A percentile compares a stretch with the other conserved stretches of the same genome.
Conservation (phyloP, 352 stramenopile genomes). For the Phytophthora agathidicida region DNA sequence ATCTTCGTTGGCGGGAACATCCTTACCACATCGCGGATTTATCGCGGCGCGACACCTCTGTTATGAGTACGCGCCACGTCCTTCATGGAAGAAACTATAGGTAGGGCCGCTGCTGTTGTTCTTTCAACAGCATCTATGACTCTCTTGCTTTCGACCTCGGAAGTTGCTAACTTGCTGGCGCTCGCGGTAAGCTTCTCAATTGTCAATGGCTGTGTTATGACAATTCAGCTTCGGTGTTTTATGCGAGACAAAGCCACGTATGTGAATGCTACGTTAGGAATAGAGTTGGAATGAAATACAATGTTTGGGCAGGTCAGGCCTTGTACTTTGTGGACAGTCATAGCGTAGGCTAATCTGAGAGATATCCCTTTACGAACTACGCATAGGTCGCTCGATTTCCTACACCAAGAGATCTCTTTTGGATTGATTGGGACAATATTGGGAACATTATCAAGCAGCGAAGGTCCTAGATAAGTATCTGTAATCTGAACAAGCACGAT, state of each 20-base stretch:
- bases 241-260: neutral
- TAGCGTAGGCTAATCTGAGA: neutral
- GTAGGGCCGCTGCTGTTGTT: no score
- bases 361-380: neutral
- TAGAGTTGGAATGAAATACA: constrained; percentile 1
- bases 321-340: constrained; percentile 8
- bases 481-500: neutral
- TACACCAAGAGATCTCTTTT: neutral
- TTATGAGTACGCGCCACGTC: no score
- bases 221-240: neutral
- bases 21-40: no score
- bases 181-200: no score
- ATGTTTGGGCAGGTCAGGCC: neutral
- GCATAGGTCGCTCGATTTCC: neutral
- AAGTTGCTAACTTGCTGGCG: no score
- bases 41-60: no score
- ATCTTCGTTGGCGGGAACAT: no score
- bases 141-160: no score
- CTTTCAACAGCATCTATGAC: no score
- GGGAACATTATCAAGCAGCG: neutral
- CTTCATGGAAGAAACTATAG: no score
- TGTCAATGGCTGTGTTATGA: no score
- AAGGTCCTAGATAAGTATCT: neutral
- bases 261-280: neutral
- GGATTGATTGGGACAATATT: neutral